Percentiles rank a stretch among this genome's conserved stretches.
phyloP scores from a whole-genome alignment of 371 early-diverging fungal species.

The Mortierella sp. region DNA sequence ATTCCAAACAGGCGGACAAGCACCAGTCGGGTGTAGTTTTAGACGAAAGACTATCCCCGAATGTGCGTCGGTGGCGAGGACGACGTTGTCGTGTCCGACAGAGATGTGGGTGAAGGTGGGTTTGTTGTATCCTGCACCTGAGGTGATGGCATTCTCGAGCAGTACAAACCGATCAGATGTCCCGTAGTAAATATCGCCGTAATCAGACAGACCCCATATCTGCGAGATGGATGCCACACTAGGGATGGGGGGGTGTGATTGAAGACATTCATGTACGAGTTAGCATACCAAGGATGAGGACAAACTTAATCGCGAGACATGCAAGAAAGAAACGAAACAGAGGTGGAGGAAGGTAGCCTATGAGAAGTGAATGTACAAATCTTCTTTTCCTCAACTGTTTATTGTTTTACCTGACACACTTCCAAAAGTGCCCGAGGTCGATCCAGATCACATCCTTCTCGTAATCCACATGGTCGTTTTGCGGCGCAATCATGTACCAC shows the following conservation, averaged over 20 bases:
- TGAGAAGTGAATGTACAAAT: background rate
- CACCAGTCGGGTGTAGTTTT: conserved; percentile 29
- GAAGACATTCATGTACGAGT: background rate
- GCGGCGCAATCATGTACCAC: conserved; percentile 50
- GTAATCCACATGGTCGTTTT: conserved; percentile 28
- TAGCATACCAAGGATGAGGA: background rate
- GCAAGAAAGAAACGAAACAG: background rate
- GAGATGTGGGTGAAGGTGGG: conserved; percentile 43
- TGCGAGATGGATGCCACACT: conserved; percentile 55
- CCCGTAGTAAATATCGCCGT: conserved; percentile 48
- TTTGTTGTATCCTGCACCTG: conserved; percentile 39
- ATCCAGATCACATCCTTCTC: conserved; percentile 56
- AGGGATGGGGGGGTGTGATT: background rate
- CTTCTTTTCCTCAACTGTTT: background rate
- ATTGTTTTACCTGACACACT: conserved; percentile 41
- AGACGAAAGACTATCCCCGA: conserved; percentile 49
- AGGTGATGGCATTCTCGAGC: conserved; percentile 33
- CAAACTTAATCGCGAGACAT: background rate
- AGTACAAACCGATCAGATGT: conserved; percentile 39
- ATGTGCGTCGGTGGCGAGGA: conserved; percentile 46
- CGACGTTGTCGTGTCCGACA: conserved; percentile 40
- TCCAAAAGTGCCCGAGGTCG: conserved; percentile 52
- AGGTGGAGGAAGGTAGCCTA: background rate
- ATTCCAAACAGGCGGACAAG: conserved; percentile 49
- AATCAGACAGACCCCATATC: conserved; percentile 48